phyloP scores from a whole-genome alignment of 2,329 filamentous ascomycete genomes.

The Pleochaeta shiraiana region DNA sequence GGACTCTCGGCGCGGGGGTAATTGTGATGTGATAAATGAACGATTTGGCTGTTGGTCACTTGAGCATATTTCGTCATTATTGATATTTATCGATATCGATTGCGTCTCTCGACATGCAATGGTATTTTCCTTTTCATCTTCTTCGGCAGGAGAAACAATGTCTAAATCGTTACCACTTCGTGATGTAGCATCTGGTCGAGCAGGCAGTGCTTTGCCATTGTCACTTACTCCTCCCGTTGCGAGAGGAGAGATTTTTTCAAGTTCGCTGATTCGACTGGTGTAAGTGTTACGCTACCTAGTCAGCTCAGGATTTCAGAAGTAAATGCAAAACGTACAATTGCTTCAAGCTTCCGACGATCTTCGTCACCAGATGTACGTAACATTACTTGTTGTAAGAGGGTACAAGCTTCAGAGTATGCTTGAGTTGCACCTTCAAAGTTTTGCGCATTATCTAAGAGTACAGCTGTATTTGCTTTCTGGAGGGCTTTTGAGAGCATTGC shows the following conservation, averaged over 20 bases:
- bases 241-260: slow-evolving; percentile 47
- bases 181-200: slow-evolving; percentile 29
- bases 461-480: slow-evolving; percentile 88
- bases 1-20: slow-evolving; percentile 19
- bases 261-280: slow-evolving; percentile 68
- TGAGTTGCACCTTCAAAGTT: slow-evolving; percentile 83
- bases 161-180: slow-evolving; percentile 15
- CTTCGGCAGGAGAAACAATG: neutral
- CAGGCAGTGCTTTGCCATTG: slow-evolving; percentile 58
- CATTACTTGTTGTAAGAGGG: slow-evolving; percentile 72
- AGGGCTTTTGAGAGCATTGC: slow-evolving; percentile 91
- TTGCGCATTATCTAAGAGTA: slow-evolving; percentile 86
- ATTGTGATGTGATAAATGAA: slow-evolving; percentile 13
- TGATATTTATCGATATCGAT: slow-evolving; percentile 28
- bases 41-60: slow-evolving; percentile 11
- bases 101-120: neutral
- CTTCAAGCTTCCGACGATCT: slow-evolving; percentile 75
- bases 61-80: slow-evolving; percentile 20
- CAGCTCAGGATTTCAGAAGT: slow-evolving; percentile 6
- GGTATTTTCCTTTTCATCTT: neutral
- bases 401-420: slow-evolving; percentile 80
- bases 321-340: slow-evolving; percentile 46
- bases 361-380: slow-evolving; percentile 64
- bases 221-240: slow-evolving; percentile 18
- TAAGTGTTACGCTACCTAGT: slow-evolving; percentile 57